These are phyloP conservation scores for Fusarium pseudocircinatum DNA, from an alignment of 2,329 filamentous ascomycete genomes.

Conservation along the genomic window DNA sequence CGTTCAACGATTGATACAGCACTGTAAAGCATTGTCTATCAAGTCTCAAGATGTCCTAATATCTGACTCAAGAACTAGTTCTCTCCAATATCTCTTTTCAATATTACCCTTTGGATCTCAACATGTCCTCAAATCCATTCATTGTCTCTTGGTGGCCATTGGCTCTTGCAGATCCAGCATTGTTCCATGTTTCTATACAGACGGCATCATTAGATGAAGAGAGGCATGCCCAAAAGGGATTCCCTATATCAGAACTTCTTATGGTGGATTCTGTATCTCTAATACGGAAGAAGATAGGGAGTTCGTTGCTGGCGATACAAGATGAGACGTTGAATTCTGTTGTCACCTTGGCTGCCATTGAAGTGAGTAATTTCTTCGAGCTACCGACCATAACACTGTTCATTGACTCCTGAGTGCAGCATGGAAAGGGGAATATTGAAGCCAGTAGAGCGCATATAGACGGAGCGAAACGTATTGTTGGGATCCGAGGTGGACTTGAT, in stretches of 20 bases:
- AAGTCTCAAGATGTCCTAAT: neutral
- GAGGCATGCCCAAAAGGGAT: slow-evolving; percentile 60
- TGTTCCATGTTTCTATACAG: slow-evolving; percentile 68
- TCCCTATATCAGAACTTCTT: slow-evolving; percentile 62
- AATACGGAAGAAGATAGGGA: slow-evolving; percentile 59
- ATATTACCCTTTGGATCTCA: slow-evolving; percentile 67
- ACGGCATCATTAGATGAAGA: slow-evolving; percentile 68
- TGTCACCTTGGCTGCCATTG: slow-evolving; percentile 66
- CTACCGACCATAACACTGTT: accelerated
- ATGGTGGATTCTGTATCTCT: slow-evolving; percentile 67
- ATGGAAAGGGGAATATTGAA: slow-evolving; percentile 61
- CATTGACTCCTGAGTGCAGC: slow-evolving; percentile 45
- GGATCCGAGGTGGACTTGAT: slow-evolving; percentile 61
- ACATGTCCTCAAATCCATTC: slow-evolving; percentile 64
- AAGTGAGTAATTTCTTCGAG: slow-evolving; percentile 51
- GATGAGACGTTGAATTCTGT: slow-evolving; percentile 67
- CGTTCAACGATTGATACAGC: slow-evolving; percentile 65
- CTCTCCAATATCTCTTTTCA: slow-evolving; percentile 67
- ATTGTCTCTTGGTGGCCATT: slow-evolving; percentile 69
- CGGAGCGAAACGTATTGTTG: slow-evolving; percentile 59
- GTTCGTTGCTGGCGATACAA: slow-evolving; percentile 57
- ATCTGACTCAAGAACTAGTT: slow-evolving; percentile 56
- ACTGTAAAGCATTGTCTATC: slow-evolving; percentile 53
- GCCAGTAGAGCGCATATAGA: slow-evolving; percentile 59
- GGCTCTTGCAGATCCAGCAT: slow-evolving; percentile 62